Conservation (phyloP, 1,139 yeast genomes). For the Kluyveromyces marxianus region DNA sequence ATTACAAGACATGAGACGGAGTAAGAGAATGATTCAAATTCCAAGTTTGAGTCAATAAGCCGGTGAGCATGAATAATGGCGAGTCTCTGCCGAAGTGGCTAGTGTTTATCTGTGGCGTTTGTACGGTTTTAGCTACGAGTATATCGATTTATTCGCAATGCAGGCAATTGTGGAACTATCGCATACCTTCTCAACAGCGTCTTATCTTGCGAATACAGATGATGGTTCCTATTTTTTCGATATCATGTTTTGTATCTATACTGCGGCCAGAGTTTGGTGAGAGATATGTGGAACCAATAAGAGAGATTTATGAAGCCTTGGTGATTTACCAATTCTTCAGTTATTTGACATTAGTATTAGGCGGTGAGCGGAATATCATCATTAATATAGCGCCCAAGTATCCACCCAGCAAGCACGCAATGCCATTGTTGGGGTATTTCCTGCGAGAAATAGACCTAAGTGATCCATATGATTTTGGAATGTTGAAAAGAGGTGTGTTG, state of each 20-base stretch:
- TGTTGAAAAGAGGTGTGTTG: conserved; percentile 74
- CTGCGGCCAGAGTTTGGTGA: conserved; percentile 34
- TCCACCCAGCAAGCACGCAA: conserved; percentile 66
- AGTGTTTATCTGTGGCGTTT: conserved; percentile 7
- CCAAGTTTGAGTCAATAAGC: too few relatives aligned
- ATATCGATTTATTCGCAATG: conserved; percentile 42
- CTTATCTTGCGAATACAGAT: conserved; percentile 72
- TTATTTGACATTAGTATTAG: conserved; percentile 71
- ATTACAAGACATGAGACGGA: too few relatives aligned
- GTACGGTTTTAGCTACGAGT: conserved; percentile 6
- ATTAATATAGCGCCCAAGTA: conserved; percentile 61
- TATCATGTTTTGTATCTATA: conserved; percentile 52
- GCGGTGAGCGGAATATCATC: conserved; percentile 88
- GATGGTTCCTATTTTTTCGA: conserved; percentile 47
- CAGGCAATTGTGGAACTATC: conserved; percentile 57
- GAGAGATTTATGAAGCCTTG: conserved; percentile 93
- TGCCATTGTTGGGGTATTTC: conserved; percentile 40
- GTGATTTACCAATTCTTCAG: conserved; percentile 91
- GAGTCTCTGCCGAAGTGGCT: conserved; percentile 9
- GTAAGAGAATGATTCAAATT: too few relatives aligned
- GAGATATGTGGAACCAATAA: conserved; percentile 56
- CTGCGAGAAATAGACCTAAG: conserved; percentile 67
- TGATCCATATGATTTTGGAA: conserved; percentile 73
- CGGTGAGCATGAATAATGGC: neutral
- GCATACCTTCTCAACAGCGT: conserved; percentile 86